phyloP scores from a whole-genome alignment of 2,329 filamentous ascomycete genomes.

The Periconia macrospinosa region DNA sequence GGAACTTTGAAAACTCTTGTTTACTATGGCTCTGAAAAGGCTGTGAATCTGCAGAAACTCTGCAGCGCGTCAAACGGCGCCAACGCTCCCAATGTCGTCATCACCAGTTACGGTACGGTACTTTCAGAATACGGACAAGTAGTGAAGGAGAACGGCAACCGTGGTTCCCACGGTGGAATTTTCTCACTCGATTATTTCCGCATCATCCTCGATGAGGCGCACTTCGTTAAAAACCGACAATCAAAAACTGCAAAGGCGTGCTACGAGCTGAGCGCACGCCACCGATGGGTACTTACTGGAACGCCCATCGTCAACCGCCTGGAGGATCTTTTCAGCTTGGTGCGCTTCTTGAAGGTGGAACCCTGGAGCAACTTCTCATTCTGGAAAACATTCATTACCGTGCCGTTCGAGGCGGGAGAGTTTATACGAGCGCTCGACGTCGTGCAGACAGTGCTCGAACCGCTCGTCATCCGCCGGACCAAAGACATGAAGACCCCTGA shows the following conservation, averaged over 20 bases:
- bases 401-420: slow-evolving; percentile 94
- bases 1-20: slow-evolving; percentile 83
- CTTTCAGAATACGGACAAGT: slow-evolving; percentile 86
- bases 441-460: slow-evolving; percentile 94
- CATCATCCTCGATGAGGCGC: slow-evolving; percentile 92
- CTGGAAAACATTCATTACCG: slow-evolving; percentile 98
- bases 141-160: slow-evolving; percentile 65
- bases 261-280: slow-evolving; percentile 81
- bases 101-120: slow-evolving; percentile 92
- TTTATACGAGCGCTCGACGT: slow-evolving; percentile 93
- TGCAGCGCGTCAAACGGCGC: slow-evolving; percentile 74
- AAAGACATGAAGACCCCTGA: slow-evolving; percentile 98
- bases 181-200: slow-evolving; percentile 96
- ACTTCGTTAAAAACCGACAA: slow-evolving; percentile 82
- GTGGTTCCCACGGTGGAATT: slow-evolving; percentile 65
- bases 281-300: slow-evolving; percentile 91
- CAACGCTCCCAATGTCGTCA: slow-evolving; percentile 83
- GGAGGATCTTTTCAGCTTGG: slow-evolving; percentile 90
- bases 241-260: slow-evolving; percentile 96
- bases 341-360: slow-evolving; percentile 89
- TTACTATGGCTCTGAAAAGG: slow-evolving; percentile 90
- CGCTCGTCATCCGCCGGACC: slow-evolving; percentile 89
- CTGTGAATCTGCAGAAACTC: slow-evolving; percentile 72
- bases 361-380: slow-evolving; percentile 99
- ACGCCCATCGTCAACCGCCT: slow-evolving; percentile 96